These are phyloP conservation scores for Mucor indicus DNA, from an alignment of 371 early-diverging fungal species.

Conservation along the genomic window DNA sequence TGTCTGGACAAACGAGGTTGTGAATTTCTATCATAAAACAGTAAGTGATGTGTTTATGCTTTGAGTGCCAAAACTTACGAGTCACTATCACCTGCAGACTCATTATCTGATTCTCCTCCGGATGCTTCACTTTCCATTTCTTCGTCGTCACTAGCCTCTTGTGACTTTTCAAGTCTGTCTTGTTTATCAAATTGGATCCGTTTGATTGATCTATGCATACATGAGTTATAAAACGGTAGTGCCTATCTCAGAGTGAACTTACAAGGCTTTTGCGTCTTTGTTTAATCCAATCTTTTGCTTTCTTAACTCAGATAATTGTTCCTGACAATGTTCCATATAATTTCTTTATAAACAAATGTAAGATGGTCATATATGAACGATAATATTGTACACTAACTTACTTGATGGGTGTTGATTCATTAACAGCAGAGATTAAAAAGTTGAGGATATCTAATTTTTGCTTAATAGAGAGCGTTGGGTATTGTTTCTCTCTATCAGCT, in stretches of 20 bases:
- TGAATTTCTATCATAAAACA: background rate
- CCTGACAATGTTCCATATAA: slow-evolving; percentile 66
- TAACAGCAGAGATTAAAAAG: slow-evolving; percentile 41
- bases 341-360: slow-evolving; percentile 23
- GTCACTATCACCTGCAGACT: too few relatives aligned
- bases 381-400: slow-evolving; percentile 5
- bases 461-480: slow-evolving; percentile 29
- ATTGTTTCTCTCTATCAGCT: slow-evolving; percentile 44
- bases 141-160: slow-evolving; percentile 17
- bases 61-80: slow-evolving; percentile 9
- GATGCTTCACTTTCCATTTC: slow-evolving; percentile 12
- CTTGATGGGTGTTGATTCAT: slow-evolving; percentile 44
- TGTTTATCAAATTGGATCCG: slow-evolving; percentile 32
- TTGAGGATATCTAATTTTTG: slow-evolving; percentile 40
- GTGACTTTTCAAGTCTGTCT: slow-evolving; percentile 19
- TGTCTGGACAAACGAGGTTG: slow-evolving; percentile 45
- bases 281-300: slow-evolving; percentile 66
- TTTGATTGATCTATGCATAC: slow-evolving; percentile 15
- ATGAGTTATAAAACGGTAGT: slow-evolving; percentile 3
- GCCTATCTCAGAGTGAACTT: slow-evolving; percentile 4
- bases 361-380: background rate
- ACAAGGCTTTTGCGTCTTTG: slow-evolving; percentile 56
- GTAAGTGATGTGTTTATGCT: background rate
- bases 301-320: slow-evolving; percentile 51
- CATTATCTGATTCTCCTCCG: slow-evolving; percentile 18